Conservation (phyloP, 2,329 filamentous ascomycete species). For the Phialophora macrospora region DNA sequence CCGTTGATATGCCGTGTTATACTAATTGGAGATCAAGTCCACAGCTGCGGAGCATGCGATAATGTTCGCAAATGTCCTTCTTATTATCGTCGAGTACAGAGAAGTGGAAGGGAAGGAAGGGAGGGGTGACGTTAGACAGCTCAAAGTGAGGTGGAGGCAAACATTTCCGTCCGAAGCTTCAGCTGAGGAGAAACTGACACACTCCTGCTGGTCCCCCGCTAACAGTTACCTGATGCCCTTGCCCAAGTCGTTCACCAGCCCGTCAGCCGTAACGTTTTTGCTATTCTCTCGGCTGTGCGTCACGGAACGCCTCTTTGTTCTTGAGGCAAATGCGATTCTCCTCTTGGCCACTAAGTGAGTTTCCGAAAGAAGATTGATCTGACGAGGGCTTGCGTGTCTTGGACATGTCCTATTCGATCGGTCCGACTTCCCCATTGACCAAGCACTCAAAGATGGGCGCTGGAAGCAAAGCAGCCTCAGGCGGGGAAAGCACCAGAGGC, state of each 20-base stretch:
- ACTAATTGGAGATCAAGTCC: slow-evolving; percentile 33
- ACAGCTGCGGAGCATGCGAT: slow-evolving; percentile 35
- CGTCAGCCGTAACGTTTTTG: not conserved
- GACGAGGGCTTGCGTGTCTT: not conserved
- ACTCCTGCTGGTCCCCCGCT: not conserved
- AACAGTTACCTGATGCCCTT: not conserved
- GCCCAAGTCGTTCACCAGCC: slow-evolving; percentile 1
- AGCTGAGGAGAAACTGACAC: slow-evolving; percentile 16
- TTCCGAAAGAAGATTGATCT: not conserved
- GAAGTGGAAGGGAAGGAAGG: slow-evolving; percentile 10
- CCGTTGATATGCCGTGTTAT: slow-evolving; percentile 28
- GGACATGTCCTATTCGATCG: slow-evolving; percentile 1
- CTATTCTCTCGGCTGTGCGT: not conserved
- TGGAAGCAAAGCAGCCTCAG: not conserved
- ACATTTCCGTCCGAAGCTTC: not conserved
- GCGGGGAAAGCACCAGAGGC: not conserved
- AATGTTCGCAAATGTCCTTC: slow-evolving; percentile 26
- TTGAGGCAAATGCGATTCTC: not conserved
- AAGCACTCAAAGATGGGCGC: not conserved
- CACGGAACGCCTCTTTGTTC: not conserved
- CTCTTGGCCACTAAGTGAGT: slow-evolving; percentile 5
- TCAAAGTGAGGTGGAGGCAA: slow-evolving; percentile 16
- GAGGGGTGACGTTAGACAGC: slow-evolving; percentile 16
- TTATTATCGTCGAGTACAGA: slow-evolving; percentile 23
- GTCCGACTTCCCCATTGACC: not conserved